phyloP scores from a whole-genome alignment of 805 yeast genomes.

The Sugiyamaella americana region DNA sequence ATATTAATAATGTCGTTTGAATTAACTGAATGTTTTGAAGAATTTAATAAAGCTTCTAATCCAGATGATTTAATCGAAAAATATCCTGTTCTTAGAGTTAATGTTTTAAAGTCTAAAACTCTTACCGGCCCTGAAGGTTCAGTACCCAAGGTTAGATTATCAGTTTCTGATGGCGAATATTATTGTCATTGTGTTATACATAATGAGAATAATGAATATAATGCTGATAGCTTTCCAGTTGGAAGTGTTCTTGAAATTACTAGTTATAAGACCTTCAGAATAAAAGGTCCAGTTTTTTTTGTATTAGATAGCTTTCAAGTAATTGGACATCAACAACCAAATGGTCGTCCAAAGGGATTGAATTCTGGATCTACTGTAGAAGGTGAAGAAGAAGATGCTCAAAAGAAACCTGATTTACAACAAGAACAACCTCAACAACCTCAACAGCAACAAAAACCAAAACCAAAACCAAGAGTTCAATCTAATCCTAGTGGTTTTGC shows the following conservation, averaged over 20 bases:
- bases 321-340: neutral
- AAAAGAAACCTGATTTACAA: neutral
- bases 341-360: neutral
- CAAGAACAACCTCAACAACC: neutral
- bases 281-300: neutral
- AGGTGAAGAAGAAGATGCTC: neutral
- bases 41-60: neutral
- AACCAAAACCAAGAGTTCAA: constrained; percentile 5
- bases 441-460: neutral
- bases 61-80: neutral
- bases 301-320: neutral
- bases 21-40: neutral
- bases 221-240: neutral
- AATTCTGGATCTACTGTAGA: neutral
- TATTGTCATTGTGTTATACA: constrained; percentile 4
- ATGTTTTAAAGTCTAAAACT: constrained; percentile 9
- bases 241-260: constrained; percentile 4
- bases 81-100: constrained; percentile 7
- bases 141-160: constrained; percentile 3
- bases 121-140: constrained; percentile 6
- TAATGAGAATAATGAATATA: constrained; percentile 1
- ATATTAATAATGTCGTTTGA: too few relatives aligned
- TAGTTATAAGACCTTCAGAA: constrained; percentile 5
- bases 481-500: constrained; percentile 3
- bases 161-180: constrained; percentile 6